phyloP scores from a whole-genome alignment of 2,329 filamentous ascomycete species.

The Neofusicoccum parvum region DNA sequence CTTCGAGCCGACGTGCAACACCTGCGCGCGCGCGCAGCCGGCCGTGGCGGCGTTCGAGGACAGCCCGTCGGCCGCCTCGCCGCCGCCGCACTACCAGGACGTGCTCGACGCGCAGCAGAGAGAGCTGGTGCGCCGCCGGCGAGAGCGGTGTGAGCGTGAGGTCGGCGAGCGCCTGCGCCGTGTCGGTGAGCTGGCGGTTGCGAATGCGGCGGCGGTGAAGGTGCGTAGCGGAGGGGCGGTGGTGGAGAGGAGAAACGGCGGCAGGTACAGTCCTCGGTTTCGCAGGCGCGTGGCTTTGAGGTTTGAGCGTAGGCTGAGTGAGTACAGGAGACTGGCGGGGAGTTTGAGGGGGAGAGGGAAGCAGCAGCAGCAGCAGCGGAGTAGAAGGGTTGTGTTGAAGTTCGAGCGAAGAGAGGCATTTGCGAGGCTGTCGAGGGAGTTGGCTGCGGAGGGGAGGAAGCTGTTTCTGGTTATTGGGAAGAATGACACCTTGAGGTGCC shows the following conservation, averaged over 20 bases:
- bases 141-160: too few species aligned
- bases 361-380: background rate
- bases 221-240: background rate
- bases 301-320: background rate
- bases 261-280: background rate
- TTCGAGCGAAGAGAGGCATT: background rate
- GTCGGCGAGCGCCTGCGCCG: background rate
- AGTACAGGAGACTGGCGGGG: background rate
- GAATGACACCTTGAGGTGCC: background rate
- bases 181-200: background rate
- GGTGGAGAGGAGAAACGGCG: background rate
- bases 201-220: constrained; percentile 8
- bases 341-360: background rate
- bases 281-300: background rate
- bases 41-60: background rate
- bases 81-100: background rate
- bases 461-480: constrained; percentile 10
- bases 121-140: background rate
- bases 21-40: background rate
- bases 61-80: background rate
- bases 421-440: background rate
- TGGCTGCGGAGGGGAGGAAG: background rate
- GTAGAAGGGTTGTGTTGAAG: background rate
- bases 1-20: constrained; percentile 8
- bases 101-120: too few species aligned